These are phyloP conservation scores for Clonostachys rosea DNA, from an alignment of 2,329 filamentous ascomycete genomes.

Conservation along the genomic window DNA sequence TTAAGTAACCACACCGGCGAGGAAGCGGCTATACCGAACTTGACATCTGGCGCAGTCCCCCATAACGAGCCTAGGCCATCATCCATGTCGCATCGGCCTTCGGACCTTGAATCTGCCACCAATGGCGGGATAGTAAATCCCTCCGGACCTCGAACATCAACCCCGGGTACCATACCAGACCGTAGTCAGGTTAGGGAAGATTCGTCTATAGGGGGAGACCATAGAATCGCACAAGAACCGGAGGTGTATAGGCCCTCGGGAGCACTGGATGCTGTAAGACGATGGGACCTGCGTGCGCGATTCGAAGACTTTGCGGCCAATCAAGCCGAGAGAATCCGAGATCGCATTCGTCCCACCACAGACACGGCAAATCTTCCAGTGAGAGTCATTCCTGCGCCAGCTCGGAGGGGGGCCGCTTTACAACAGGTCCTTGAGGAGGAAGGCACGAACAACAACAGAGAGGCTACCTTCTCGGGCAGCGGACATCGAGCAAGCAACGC, in stretches of 20 bases:
- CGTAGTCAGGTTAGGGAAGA: too few relatives aligned
- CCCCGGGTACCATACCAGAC: too few relatives aligned
- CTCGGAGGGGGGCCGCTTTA: slow-evolving; percentile 50
- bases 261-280: slow-evolving; percentile 6
- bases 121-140: too few relatives aligned
- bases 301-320: slow-evolving; percentile 57
- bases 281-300: slow-evolving; percentile 53
- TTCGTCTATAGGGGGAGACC: too few relatives aligned
- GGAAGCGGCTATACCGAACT: slow-evolving; percentile 9
- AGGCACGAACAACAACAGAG: slow-evolving; percentile 10
- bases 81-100: too few relatives aligned
- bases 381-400: slow-evolving; percentile 57
- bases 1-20: slow-evolving; percentile 14
- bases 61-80: too few relatives aligned
- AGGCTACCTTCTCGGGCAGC: background rate
- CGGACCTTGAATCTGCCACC: too few relatives aligned
- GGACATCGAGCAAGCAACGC: slow-evolving; percentile 3
- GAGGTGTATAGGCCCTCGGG: background rate
- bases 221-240: too few relatives aligned
- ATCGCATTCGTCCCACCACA: slow-evolving; percentile 47
- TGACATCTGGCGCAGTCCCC: background rate
- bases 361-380: slow-evolving; percentile 53
- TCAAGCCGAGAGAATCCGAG: slow-evolving; percentile 56
- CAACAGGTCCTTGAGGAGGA: slow-evolving; percentile 55
- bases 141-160: too few relatives aligned